Conservation (phyloP, 2,329 filamentous ascomycete species). For the Monosporascus sp. region DNA sequence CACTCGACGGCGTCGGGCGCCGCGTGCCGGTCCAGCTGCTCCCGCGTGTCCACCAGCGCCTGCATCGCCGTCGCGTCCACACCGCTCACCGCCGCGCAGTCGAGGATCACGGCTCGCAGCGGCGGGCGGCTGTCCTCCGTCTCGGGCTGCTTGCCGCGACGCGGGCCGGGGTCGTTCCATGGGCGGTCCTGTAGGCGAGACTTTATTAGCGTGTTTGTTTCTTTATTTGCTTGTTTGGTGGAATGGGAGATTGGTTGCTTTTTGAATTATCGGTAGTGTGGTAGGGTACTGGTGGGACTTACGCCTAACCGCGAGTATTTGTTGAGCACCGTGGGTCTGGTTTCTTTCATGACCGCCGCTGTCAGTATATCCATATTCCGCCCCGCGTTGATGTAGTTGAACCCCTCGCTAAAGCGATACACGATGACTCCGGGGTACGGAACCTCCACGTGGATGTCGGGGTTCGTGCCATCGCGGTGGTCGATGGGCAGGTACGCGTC, state of each 20-base stretch:
- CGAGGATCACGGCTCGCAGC: constrained; percentile 49
- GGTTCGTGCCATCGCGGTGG: constrained; percentile 47
- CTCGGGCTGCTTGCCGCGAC: constrained; percentile 12
- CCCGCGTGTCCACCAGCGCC: constrained; percentile 48
- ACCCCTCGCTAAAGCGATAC: constrained; percentile 50
- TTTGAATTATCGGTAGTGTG: constrained; percentile 12
- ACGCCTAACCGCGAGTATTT: constrained; percentile 42
- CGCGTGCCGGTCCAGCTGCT: constrained; percentile 47
- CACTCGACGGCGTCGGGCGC: constrained; percentile 40
- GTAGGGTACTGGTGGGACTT: constrained; percentile 18
- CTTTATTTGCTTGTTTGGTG: not conserved
- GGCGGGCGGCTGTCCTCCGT: constrained; percentile 27
- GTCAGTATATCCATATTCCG: constrained; percentile 46
- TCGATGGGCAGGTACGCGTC: constrained; percentile 43
- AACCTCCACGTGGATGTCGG: constrained; percentile 36
- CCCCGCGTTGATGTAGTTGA: constrained; percentile 52
- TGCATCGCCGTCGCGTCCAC: constrained; percentile 53
- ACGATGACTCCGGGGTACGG: constrained; percentile 51
- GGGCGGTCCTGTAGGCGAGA: constrained; percentile 27
- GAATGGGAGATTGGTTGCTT: not conserved
- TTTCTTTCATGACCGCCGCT: constrained; percentile 39
- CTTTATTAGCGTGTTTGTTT: too few relatives aligned
- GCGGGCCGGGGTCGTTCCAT: constrained; percentile 35
- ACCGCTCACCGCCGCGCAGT: constrained; percentile 50
- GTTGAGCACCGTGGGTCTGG: constrained; percentile 38